Evolutionary conservation across 345 rosid species (phyloP), one percentile per base, ranked within the genome.

Genomic region (Aquilaria sinensis): DNA sequence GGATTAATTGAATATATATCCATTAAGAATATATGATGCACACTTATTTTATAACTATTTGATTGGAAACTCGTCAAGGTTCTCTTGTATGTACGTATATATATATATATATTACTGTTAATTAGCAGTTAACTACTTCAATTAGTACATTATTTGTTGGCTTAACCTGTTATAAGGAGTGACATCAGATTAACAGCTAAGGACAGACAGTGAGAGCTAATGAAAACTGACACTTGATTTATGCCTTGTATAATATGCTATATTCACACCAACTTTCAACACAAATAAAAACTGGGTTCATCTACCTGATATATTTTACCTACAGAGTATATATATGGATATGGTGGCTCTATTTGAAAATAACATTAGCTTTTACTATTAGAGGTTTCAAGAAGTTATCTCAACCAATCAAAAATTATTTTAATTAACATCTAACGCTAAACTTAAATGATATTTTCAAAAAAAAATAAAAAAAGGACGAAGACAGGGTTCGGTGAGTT

Each of bases 121-220:
- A 23, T 23, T 23, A 37, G 70, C 51, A 51, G 55, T 75, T 77
- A 77, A 74, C 78, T 53, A 71, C 71, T 45, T 71, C 23, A 37
- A 37, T 37, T 37, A 9, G 43, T 65, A 56, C 45, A 64, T 56
- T 55, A 67, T 65, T 69, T 62, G 83, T 67, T 71, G 60, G 74
- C 67, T 71, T 61, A 66, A 71, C 80, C 43, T 72, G 70, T 65
- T 62, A 60, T 57, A 62, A 62, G 71, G 61, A 59, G 49, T 80
- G 81, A 78, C 85, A 74, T 80, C 85, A 76, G 16, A 53, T 55
- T 60, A 58, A 76, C 78, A 78, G 77, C 80, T 66, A 70, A 77
- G 64, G 83, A 83, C 53, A 62, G 83, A 83, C 56, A 72, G 61
- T 61, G 83, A 75, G 67, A 71, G 81, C 64, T 60, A 37, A 32